phyloP scores from a whole-genome alignment of 2,329 filamentous ascomycete genomes.

The Chlorencoelia australis region DNA sequence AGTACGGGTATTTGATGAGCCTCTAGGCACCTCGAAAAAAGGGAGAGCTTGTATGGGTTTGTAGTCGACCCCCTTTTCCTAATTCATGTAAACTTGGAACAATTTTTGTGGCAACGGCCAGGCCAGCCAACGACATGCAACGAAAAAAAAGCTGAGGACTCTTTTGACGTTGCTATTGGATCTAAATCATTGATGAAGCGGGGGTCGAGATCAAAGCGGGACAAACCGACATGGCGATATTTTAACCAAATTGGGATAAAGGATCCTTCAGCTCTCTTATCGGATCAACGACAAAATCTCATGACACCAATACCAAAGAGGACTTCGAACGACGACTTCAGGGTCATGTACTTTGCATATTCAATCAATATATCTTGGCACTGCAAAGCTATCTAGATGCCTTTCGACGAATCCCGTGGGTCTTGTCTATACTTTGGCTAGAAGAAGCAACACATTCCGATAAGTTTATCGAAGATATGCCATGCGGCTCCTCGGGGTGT shows the following conservation, averaged over 20 bases:
- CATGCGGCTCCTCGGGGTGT: too few species aligned
- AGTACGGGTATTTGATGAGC: background rate
- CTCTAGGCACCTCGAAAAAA: background rate
- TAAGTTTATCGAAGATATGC: background rate
- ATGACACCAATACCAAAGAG: background rate
- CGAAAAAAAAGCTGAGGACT: slow-evolving; percentile 1
- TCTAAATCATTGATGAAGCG: background rate
- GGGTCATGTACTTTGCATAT: background rate
- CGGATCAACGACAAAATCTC: slow-evolving; percentile 4
- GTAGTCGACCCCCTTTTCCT: too few species aligned
- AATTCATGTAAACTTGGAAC: background rate
- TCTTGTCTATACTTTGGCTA: slow-evolving; percentile 6
- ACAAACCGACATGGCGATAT: slow-evolving; percentile 1
- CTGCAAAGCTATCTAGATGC: background rate
- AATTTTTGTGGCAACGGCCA: slow-evolving; percentile 4
- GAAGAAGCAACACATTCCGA: slow-evolving; percentile 8
- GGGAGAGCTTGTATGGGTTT: too few species aligned
- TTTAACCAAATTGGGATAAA: slow-evolving; percentile 13
- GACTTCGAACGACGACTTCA: background rate
- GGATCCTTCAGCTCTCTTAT: slow-evolving; percentile 11
- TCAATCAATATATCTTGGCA: background rate
- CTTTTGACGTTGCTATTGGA: too few species aligned
- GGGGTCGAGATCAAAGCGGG: background rate
- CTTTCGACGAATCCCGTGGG: background rate
- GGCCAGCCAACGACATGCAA: background rate